Evolutionary conservation across 768 basidiomycete genomes (phyloP), one percentile per base, ranked within the genome.

Genomic region (Phanerochaete carnosa): DNA sequence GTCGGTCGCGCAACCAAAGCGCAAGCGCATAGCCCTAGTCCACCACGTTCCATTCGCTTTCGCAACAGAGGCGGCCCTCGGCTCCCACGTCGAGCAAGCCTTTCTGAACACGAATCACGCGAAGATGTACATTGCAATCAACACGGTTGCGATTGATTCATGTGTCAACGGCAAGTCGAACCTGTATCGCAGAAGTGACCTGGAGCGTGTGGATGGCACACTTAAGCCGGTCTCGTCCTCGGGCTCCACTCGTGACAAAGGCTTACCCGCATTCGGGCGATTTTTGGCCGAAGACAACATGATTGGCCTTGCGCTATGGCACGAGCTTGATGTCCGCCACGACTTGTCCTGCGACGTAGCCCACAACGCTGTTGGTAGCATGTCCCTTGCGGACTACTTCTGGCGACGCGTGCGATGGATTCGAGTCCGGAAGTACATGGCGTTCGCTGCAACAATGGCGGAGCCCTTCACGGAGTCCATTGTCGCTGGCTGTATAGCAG

Each of bases 201-300:
- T 98, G 52, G 88, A 93, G 58, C 81, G 82, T 28, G 80, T 94
- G 58, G 85, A 88, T 63, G 89, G 85, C 19, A 83, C 85, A 1
- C 72, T 89, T 54, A 82, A 82, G 62, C 85, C 86, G 61, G 64
- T 69, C 63, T 33, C 72, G 66, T 32, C 73, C 54, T 43, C 66
- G 25, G 63, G 74, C 32, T 59, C 66, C 43, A 54, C 70, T 53
- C 68, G 76, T 70, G 68, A 70, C 73, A 65, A 65, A 46, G 95
- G 95, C 1, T 79, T 99, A 25, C 79, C 84, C 8, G 88, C 85
- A 0, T 98, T 98, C 64, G 89, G 88, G 0, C 85, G 88, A 13
- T 98, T 89, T 74, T 82, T 98, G 45, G 96, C 97, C 0, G 97
- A 99, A 74, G 97, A 99, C 76, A 98, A 98, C 75, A 96, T 93